Evolutionary conservation across 2,329 filamentous ascomycete genomes (phyloP).

Genomic region (Ophiostoma populinum): DNA sequence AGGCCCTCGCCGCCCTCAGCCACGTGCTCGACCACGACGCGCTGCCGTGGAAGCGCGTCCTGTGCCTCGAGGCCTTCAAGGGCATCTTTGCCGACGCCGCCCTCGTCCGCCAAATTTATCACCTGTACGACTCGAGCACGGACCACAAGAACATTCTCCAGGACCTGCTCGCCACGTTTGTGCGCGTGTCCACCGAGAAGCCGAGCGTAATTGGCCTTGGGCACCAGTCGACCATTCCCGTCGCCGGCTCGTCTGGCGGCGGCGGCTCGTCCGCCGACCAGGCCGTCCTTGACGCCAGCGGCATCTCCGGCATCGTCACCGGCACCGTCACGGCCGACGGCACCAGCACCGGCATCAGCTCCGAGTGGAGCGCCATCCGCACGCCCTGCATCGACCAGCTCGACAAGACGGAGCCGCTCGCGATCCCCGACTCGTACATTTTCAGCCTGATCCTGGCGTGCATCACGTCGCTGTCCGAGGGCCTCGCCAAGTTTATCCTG

Average conservation of each 20-base stretch:
- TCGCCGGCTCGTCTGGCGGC: slow-evolving; percentile 35
- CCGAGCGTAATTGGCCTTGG: slow-evolving; percentile 76
- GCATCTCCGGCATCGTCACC: slow-evolving; percentile 74
- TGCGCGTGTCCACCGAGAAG: slow-evolving; percentile 83
- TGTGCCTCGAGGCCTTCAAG: slow-evolving; percentile 84
- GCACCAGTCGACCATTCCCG: slow-evolving; percentile 71
- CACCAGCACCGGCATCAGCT: slow-evolving; percentile 62
- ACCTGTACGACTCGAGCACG: slow-evolving; percentile 57
- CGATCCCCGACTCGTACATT: slow-evolving; percentile 79
- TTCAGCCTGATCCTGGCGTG: slow-evolving; percentile 81
- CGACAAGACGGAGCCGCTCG: slow-evolving; percentile 74
- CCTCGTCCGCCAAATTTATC: slow-evolving; percentile 64
- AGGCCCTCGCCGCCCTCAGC: slow-evolving; percentile 64
- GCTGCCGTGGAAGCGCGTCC: slow-evolving; percentile 65
- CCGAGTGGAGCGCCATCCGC: slow-evolving; percentile 76
- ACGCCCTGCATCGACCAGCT: slow-evolving; percentile 85
- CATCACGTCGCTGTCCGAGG: slow-evolving; percentile 79
- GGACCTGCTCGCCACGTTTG: slow-evolving; percentile 71
- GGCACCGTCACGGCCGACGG: slow-evolving; percentile 50
- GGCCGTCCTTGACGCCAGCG: slow-evolving; percentile 75
- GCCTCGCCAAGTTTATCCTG: slow-evolving; percentile 80
- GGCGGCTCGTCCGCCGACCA: slow-evolving; percentile 52
- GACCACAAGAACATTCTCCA: slow-evolving; percentile 62
- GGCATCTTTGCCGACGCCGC: slow-evolving; percentile 69
- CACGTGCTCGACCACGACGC: slow-evolving; percentile 80